A percentile compares a stretch with the other conserved stretches of the same genome.
phyloP scores from a whole-genome alignment of 768 basidiomycete genomes.

The Termitomyces sp. region DNA sequence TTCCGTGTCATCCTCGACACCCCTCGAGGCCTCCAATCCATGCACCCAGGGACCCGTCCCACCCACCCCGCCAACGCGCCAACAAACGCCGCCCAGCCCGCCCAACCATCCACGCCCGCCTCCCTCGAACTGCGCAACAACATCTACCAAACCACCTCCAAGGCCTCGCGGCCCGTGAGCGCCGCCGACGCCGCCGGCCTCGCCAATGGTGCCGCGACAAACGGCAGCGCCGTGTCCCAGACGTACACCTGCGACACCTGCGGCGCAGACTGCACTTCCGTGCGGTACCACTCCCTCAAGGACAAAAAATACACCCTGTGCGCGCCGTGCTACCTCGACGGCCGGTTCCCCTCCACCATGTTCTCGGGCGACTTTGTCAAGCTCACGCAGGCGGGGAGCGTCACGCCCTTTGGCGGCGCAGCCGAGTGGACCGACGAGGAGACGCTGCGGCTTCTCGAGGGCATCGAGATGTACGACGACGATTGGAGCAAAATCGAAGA shows the following conservation, averaged over 20 bases:
- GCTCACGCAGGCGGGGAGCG: constrained; percentile 44
- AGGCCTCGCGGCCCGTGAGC: constrained; percentile 69
- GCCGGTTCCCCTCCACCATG: constrained; percentile 94
- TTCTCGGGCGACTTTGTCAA: constrained; percentile 97
- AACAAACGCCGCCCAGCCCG: constrained; percentile 35
- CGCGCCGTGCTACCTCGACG: constrained; percentile 89
- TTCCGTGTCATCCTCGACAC: constrained; percentile 98
- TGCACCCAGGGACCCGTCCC: constrained; percentile 77
- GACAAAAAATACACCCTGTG: constrained; percentile 90
- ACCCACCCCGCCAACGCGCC: constrained; percentile 32
- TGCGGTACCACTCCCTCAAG: constrained; percentile 91
- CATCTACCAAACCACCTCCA: constrained; percentile 85
- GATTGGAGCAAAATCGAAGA: constrained; percentile 93
- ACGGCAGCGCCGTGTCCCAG: constrained; percentile 28
- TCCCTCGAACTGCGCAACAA: constrained; percentile 84
- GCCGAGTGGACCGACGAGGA: constrained; percentile 89
- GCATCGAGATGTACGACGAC: constrained; percentile 96
- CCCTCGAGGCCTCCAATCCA: constrained; percentile 90
- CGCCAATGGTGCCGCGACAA: constrained; percentile 43
- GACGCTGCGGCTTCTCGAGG: constrained; percentile 84
- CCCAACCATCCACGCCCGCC: constrained; percentile 47
- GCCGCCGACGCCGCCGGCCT: constrained; percentile 64
- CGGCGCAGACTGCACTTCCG: constrained; percentile 84
- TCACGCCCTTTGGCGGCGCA: constrained; percentile 33
- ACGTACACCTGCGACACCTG: constrained; percentile 87